Conservation (phyloP, 2,329 filamentous ascomycete genomes). For the Pseudogymnoascus sp. region DNA sequence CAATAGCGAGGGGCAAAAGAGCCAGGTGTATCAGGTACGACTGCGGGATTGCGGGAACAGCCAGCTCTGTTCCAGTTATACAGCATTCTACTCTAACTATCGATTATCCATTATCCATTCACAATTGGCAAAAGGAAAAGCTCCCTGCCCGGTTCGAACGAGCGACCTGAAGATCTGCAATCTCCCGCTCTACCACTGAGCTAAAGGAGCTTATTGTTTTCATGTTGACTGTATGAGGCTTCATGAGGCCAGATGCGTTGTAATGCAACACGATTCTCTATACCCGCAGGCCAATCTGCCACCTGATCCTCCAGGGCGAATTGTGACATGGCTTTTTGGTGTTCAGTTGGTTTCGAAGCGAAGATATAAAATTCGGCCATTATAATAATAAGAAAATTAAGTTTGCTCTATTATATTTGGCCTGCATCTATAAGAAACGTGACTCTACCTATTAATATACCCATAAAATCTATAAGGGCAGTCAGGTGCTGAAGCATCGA, state of each 20-base stretch:
- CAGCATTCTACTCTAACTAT: background rate
- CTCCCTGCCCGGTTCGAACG: conserved; percentile 12
- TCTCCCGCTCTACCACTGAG: conserved; percentile 13
- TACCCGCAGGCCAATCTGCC: background rate
- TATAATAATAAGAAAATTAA: background rate
- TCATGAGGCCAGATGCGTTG: background rate
- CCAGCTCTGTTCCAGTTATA: background rate
- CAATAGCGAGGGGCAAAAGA: background rate
- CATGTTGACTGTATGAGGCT: background rate
- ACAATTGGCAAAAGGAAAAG: conserved; percentile 7
- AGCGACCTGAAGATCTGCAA: conserved; percentile 12
- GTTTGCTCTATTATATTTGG: background rate
- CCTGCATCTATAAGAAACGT: background rate
- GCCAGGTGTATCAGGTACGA: background rate
- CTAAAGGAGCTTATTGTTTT: conserved; percentile 10
- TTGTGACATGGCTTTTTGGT: background rate
- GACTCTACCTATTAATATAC: background rate
- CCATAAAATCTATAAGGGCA: background rate
- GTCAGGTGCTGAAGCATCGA: background rate
- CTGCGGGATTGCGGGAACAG: background rate
- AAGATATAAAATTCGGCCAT: background rate
- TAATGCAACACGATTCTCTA: background rate
- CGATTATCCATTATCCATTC: background rate
- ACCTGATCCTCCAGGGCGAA: background rate
- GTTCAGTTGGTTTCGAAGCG: background rate